Conservation (phyloP, 495 filamentous ascomycete species). For the Penicillium pancosmium region DNA sequence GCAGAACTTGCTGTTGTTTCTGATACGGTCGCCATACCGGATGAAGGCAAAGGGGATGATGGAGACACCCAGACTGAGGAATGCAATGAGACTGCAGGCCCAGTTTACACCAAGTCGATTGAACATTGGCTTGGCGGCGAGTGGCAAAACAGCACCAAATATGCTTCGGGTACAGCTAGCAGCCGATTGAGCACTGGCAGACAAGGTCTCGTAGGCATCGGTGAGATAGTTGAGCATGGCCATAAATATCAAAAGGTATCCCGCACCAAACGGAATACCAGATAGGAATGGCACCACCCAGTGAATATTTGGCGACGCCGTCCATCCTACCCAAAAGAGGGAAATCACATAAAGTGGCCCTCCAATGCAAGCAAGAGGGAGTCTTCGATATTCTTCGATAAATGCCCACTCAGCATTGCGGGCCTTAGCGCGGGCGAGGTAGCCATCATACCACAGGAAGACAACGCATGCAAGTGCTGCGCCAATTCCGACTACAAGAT, state of each 20-base stretch:
- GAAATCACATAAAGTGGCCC: slow-evolving; percentile 43
- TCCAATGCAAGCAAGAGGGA: slow-evolving; percentile 45
- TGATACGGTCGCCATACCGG: slow-evolving; percentile 37
- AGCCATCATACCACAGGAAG: slow-evolving; percentile 45
- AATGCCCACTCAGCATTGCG: slow-evolving; percentile 38
- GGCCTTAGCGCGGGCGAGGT: slow-evolving; percentile 37
- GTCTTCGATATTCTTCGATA: slow-evolving; percentile 43
- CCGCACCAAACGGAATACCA: slow-evolving; percentile 43
- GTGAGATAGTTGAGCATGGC: slow-evolving; percentile 50
- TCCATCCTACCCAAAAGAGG: slow-evolving; percentile 46
- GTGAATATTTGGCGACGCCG: slow-evolving; percentile 37
- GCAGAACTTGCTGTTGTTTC: slow-evolving; percentile 40
- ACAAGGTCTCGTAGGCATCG: slow-evolving; percentile 47
- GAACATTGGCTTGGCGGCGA: slow-evolving; percentile 47
- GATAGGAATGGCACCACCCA: slow-evolving; percentile 45
- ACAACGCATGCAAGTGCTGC: slow-evolving; percentile 34
- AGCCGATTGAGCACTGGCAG: slow-evolving; percentile 47
- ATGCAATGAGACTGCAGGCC: slow-evolving; percentile 47
- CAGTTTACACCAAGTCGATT: slow-evolving; percentile 42
- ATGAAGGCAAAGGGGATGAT: slow-evolving; percentile 42
- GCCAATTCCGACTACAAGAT: slow-evolving; percentile 35
- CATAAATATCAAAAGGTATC: slow-evolving; percentile 49
- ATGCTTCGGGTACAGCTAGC: slow-evolving; percentile 43
- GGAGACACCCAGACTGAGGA: slow-evolving; percentile 38
- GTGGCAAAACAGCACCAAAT: slow-evolving; percentile 44